These are phyloP conservation scores for Boletus tomentosulus DNA, from an alignment of 768 basidiomycete genomes.

Conservation along the genomic window DNA sequence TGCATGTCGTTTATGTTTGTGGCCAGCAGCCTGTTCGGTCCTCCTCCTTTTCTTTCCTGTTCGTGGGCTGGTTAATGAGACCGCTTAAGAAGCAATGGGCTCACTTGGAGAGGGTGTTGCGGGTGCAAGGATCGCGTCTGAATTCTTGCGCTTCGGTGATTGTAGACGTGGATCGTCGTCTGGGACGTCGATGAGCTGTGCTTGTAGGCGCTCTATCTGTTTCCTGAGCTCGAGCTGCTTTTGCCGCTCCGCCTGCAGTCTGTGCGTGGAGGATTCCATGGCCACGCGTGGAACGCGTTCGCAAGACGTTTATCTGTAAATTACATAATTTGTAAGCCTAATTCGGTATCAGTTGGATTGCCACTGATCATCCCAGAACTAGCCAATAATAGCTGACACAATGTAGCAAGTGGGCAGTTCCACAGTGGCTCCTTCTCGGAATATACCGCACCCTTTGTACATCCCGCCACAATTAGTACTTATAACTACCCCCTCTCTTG, in stretches of 20 bases:
- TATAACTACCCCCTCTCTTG: constrained; percentile 13
- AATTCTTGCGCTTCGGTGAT: constrained; percentile 49
- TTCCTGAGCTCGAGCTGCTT: constrained; percentile 47
- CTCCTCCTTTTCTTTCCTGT: constrained; percentile 46
- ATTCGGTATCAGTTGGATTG: not conserved
- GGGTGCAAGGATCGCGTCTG: constrained; percentile 40
- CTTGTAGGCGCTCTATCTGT: constrained; percentile 55
- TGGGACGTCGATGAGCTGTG: constrained; percentile 45
- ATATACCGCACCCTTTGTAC: constrained; percentile 30
- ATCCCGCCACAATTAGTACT: constrained; percentile 26
- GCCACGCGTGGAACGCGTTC: constrained; percentile 14
- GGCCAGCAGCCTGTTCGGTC: constrained; percentile 27
- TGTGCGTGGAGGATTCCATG: constrained; percentile 57
- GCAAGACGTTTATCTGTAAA: constrained; percentile 14
- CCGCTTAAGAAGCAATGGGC: constrained; percentile 13
- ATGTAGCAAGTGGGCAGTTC: constrained; percentile 5
- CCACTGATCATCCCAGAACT: constrained; percentile 9
- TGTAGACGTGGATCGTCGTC: constrained; percentile 19
- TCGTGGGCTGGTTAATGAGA: not conserved
- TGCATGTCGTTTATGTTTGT: constrained; percentile 18
- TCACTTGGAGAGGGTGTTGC: constrained; percentile 66
- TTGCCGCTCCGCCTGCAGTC: constrained; percentile 34
- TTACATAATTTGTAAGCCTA: constrained; percentile 17
- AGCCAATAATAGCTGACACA: constrained; percentile 9
- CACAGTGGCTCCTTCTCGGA: constrained; percentile 23